Evolutionary conservation across 306 rosid genomes (phyloP), one percentile per base, ranked within the genome.

Genomic region (Sphenostylis stenocarpa): DNA sequence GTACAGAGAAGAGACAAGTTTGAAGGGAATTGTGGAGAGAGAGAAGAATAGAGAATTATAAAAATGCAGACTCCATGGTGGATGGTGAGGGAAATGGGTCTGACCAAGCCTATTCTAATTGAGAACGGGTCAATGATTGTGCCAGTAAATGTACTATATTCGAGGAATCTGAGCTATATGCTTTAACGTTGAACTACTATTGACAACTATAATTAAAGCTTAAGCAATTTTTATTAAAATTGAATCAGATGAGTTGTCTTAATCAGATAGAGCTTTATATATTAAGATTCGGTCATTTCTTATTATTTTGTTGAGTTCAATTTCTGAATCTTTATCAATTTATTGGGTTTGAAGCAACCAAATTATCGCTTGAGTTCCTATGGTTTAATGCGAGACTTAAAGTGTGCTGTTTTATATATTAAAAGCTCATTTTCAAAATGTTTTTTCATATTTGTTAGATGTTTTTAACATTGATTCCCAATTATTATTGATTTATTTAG

Each of bases 161-260:
- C 49, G 14, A 1, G 36, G 66, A 63, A 79, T 49, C 77, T 39
- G 47, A 55, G 48, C 36, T 76, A 43, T 52, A 29, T 48, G 70
- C 67, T 60, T 10, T 23, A 36, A 19, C 23, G 17, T 21, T 56
- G 47, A 62, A 72, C 68, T 19, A 58, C 10, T 12, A 43, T 66
- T 64, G 38, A 28, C 44, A 51, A 10, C 20, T n/a, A 66, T 3
- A 33, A 16, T 64, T 47, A 9, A 62, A 17, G 23, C 38, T 49
- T 13, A 28, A 45, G 24, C 72, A 67, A 39, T 3, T 28, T 24
- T 39, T 43, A 20, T 6, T 5, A 41, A 66, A 43, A 67, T 43
- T 14, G 20, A 1, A 41, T 13, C 10, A 14, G 29, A 19, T 12
- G 24, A 36, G 21, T 36, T 64, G 49, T 4, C 20, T 65, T 31